phyloP scores from a whole-genome alignment of 2,329 filamentous ascomycete species.

The Falciphora oryzae region DNA sequence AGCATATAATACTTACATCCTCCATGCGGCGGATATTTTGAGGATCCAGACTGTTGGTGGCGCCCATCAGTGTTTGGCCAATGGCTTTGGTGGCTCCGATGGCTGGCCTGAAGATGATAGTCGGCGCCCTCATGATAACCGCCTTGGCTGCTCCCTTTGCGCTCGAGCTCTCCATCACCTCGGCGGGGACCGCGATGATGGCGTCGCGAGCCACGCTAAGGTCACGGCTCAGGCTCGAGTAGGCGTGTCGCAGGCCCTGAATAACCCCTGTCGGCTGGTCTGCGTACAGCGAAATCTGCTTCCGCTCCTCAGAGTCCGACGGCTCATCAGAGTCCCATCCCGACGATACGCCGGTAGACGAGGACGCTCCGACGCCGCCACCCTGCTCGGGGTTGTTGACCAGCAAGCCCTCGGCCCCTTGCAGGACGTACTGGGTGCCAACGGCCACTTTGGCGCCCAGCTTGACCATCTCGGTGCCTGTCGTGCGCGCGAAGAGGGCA shows the following conservation, averaged over 20 bases:
- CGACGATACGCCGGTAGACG: slow-evolving; percentile 27
- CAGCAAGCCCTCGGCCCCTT: slow-evolving; percentile 80
- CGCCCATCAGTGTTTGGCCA: slow-evolving; percentile 83
- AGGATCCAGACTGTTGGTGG: slow-evolving; percentile 85
- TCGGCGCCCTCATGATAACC: slow-evolving; percentile 78
- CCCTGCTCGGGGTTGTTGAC: slow-evolving; percentile 31
- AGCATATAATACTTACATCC: slow-evolving; percentile 61
- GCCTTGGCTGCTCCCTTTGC: slow-evolving; percentile 75
- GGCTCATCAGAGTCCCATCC: slow-evolving; percentile 38
- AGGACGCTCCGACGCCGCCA: slow-evolving; percentile 27
- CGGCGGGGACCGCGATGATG: slow-evolving; percentile 88
- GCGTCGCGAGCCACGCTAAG: slow-evolving; percentile 83
- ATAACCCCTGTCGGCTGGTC: slow-evolving; percentile 88
- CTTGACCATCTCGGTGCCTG: slow-evolving; percentile 88
- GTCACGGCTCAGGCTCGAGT: slow-evolving; percentile 76
- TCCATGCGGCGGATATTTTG: slow-evolving; percentile 74
- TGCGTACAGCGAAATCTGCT: slow-evolving; percentile 84
- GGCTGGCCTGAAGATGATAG: slow-evolving; percentile 82
- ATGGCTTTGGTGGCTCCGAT: slow-evolving; percentile 87
- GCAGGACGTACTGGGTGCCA: slow-evolving; percentile 87
- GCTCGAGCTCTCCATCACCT: slow-evolving; percentile 79
- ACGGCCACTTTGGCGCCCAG: slow-evolving; percentile 91
- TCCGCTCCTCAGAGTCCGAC: slow-evolving; percentile 57
- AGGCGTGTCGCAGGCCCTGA: slow-evolving; percentile 78
- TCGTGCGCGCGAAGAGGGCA: slow-evolving; percentile 83